Evolutionary conservation across 108 stramenopile species (phyloP), one percentile per base, ranked within the genome.

Genomic region (Skeletonema tropicum): DNA sequence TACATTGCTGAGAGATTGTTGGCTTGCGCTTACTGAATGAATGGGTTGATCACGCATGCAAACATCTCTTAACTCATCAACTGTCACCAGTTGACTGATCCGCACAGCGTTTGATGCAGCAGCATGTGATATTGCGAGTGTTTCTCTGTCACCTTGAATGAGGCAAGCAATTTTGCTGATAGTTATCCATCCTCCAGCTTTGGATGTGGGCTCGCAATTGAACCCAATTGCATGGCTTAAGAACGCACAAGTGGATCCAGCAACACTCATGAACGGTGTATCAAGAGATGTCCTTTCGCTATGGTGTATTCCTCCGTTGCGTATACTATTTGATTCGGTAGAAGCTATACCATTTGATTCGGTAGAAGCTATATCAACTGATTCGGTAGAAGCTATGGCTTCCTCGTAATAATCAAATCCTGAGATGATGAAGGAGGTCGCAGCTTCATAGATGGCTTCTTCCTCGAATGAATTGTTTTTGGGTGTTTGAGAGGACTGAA

Each of bases 371-470:
- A 29, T 29, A 29, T 2, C 26, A 29, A 29, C 2, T 29, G 26
- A 29, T 29, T 29, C 26, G 2, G 26, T 1, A 29, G 26, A 17
- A 19, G 60, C 30, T 19, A 26, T 30, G n/a, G 31, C 30, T n/a
- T 23, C n/a, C 23, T 73, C 31, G 12, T 57, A 19, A 14, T 74
- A 66, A 35, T 69, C 70, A 46, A 79, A 86, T 57, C 68, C 78
- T 60, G 85, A 79, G 4, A 71, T 42, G 7, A 86, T 83, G 64
- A 86, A 86, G 15, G 57, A 60, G 42, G 82, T 72, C 12, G 85
- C 85, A 39, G 85, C 82, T 45, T 83, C 70, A 21, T 75, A 33
- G 23, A 83, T 83, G 12, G 69, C 85, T 39, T 80, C 70, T 67
- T 83, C 85, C 60, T 83, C 74, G 4, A 33, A 45, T 31, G 32